Evolutionary conservation across 2,329 filamentous ascomycete species (phyloP).

Genomic region (Penicillium hordei): DNA sequence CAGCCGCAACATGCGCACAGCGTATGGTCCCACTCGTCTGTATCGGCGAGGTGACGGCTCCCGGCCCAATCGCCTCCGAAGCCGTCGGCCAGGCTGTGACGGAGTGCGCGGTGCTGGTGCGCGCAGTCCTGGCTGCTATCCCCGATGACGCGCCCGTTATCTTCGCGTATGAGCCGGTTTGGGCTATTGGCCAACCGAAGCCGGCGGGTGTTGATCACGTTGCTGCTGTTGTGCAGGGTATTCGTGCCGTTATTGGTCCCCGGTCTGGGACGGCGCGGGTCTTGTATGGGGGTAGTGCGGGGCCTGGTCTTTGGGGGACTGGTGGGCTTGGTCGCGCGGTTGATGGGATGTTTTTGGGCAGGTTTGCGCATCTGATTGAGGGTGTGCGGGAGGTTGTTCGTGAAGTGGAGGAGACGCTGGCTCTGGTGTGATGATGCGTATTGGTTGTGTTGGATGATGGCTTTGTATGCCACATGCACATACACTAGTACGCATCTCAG

Average conservation of each 20-base stretch:
- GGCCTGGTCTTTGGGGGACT: conserved; percentile 67
- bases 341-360: conserved; percentile 77
- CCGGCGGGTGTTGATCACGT: conserved; percentile 74
- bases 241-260: conserved; percentile 56
- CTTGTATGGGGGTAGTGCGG: conserved; percentile 80
- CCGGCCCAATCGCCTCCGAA: conserved; percentile 47
- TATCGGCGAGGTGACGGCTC: conserved; percentile 66
- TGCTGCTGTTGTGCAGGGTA: conserved; percentile 64
- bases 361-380: conserved; percentile 75
- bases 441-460: neutral
- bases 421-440: conserved; percentile 1
- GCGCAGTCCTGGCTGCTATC: conserved; percentile 61
- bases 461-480: neutral
- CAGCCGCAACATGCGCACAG: conserved; percentile 64
- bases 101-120: conserved; percentile 67
- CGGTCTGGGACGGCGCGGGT: conserved; percentile 64
- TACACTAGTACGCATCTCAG: neutral
- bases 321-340: conserved; percentile 63
- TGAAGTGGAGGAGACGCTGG: conserved; percentile 60
- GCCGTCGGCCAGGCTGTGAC: conserved; percentile 60
- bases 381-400: conserved; percentile 70
- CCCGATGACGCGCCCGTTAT: conserved; percentile 66
- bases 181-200: conserved; percentile 76
- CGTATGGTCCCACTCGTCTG: conserved; percentile 77
- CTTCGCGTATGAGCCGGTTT: conserved; percentile 83